Conservation (phyloP, 441 rosid species). For the Adansonia madagascariensis region DNA sequence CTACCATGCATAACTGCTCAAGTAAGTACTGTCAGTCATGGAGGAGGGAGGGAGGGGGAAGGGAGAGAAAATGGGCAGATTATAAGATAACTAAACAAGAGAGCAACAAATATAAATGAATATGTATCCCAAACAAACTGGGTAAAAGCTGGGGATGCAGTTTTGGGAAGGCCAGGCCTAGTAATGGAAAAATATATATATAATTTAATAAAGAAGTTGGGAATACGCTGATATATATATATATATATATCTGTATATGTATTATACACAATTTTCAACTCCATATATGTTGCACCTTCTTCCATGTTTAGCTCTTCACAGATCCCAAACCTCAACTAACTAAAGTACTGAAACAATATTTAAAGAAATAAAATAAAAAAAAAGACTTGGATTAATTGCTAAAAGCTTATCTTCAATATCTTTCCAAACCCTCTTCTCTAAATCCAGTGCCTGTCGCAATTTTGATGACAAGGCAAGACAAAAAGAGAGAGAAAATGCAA, state of each 20-base stretch:
- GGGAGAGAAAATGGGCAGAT: constrained; percentile 40
- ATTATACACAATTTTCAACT: constrained; percentile 43
- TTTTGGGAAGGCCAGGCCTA: constrained; percentile 31
- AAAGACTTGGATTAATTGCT: neutral
- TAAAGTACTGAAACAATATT: constrained; percentile 15
- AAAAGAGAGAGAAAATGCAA: neutral
- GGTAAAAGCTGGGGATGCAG: constrained; percentile 33
- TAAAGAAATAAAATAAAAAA: constrained; percentile 1
- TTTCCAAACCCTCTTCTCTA: constrained; percentile 21
- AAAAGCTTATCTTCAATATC: constrained; percentile 7
- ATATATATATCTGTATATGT: constrained; percentile 24
- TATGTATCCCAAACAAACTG: constrained; percentile 43
- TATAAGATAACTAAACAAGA: neutral
- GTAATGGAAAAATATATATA: constrained; percentile 22
- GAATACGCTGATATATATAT: constrained; percentile 21
- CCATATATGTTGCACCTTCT: neutral
- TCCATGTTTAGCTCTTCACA: constrained; percentile 29
- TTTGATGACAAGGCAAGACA: neutral
- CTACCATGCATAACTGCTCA: constrained; percentile 41
- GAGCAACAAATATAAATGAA: constrained; percentile 11
- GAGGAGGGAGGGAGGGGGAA: constrained; percentile 24
- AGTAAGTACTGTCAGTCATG: constrained; percentile 46
- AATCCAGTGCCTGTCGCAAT: constrained; percentile 17
- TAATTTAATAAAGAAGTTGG: constrained; percentile 10
- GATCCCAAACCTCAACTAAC: constrained; percentile 39